phyloP scores from a whole-genome alignment of 352 stramenopile genomes.

The Phytophthora citricola region DNA sequence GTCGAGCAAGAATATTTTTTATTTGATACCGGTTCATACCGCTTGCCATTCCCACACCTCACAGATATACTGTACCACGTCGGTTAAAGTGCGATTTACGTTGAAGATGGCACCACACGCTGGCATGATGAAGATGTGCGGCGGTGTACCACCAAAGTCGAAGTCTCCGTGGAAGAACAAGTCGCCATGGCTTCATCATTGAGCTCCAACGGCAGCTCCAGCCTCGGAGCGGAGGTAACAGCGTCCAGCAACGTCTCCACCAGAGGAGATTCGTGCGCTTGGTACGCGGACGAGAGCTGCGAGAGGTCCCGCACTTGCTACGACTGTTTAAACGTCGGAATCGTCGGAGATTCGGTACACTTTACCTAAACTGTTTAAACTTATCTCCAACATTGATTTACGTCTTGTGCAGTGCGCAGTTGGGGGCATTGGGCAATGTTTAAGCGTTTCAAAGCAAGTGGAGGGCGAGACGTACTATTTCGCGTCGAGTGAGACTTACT shows the following conservation, averaged over 20 bases:
- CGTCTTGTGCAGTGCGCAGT: slow-evolving; percentile 38
- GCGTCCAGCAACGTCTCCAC: slow-evolving; percentile 28
- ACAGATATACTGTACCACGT: slow-evolving; percentile 1
- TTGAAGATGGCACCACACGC: slow-evolving; percentile 17
- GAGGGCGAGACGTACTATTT: slow-evolving; percentile 53
- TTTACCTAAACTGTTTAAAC: neutral
- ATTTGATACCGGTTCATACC: too few species aligned
- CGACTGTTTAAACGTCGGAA: slow-evolving; percentile 48
- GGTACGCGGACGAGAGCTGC: slow-evolving; percentile 34
- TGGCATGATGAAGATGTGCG: slow-evolving; percentile 18
- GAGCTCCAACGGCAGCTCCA: slow-evolving; percentile 12
- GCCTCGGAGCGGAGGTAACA: slow-evolving; percentile 4
- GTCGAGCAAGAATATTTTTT: too few species aligned
- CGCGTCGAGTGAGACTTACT: slow-evolving; percentile 52
- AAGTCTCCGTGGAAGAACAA: slow-evolving; percentile 18
- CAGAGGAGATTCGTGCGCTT: slow-evolving; percentile 45
- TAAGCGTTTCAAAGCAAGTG: slow-evolving; percentile 22
- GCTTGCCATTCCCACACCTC: slow-evolving; percentile 14
- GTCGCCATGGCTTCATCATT: slow-evolving; percentile 12
- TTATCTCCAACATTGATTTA: neutral
- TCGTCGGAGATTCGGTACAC: slow-evolving; percentile 35
- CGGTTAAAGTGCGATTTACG: slow-evolving; percentile 12
- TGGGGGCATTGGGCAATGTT: slow-evolving; percentile 34
- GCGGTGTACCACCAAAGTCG: slow-evolving; percentile 15
- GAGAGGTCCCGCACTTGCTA: slow-evolving; percentile 39